These are phyloP conservation scores for Ciborinia camelliae DNA, from an alignment of 2,329 filamentous ascomycete genomes.

Conservation along the genomic window DNA sequence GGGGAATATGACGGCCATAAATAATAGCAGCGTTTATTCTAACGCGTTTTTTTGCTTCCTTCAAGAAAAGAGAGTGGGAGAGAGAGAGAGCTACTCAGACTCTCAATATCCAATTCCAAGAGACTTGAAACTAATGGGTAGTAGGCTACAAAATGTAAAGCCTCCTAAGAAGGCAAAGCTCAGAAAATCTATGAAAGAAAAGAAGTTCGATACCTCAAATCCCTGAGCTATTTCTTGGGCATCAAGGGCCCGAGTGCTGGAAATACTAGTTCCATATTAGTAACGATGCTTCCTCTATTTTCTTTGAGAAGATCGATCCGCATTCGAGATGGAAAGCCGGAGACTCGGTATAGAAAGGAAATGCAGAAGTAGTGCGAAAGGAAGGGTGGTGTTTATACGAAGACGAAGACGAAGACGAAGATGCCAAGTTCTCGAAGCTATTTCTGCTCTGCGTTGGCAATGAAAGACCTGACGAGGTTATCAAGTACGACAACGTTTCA, in stretches of 20 bases:
- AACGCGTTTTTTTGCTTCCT: slow-evolving; percentile 44
- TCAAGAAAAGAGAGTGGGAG: slow-evolving; percentile 49
- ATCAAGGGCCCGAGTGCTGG: slow-evolving; percentile 49
- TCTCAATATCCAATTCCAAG: background rate
- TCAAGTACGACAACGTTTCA: slow-evolving; percentile 21
- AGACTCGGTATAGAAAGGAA: slow-evolving; percentile 48
- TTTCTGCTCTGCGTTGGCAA: background rate
- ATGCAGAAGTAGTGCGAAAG: slow-evolving; percentile 44
- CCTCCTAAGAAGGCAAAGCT: slow-evolving; percentile 36
- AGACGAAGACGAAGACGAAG: slow-evolving; percentile 19
- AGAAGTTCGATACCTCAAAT: slow-evolving; percentile 43
- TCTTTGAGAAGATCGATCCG: slow-evolving; percentile 56
- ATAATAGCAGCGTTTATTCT: slow-evolving; percentile 37
- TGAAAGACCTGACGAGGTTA: slow-evolving; percentile 19
- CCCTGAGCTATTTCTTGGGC: slow-evolving; percentile 48
- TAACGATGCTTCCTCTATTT: slow-evolving; percentile 55
- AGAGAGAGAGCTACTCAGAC: slow-evolving; percentile 38
- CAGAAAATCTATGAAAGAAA: slow-evolving; percentile 33
- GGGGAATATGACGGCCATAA: slow-evolving; percentile 41
- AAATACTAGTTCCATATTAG: slow-evolving; percentile 47
- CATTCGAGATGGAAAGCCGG: slow-evolving; percentile 49
- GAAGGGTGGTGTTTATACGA: slow-evolving; percentile 11
- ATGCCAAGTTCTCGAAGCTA: background rate
- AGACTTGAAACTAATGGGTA: background rate
- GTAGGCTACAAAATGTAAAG: slow-evolving; percentile 43